Conservation (phyloP, 1,284 basidiomycete genomes). For the Austroboletus niveus region DNA sequence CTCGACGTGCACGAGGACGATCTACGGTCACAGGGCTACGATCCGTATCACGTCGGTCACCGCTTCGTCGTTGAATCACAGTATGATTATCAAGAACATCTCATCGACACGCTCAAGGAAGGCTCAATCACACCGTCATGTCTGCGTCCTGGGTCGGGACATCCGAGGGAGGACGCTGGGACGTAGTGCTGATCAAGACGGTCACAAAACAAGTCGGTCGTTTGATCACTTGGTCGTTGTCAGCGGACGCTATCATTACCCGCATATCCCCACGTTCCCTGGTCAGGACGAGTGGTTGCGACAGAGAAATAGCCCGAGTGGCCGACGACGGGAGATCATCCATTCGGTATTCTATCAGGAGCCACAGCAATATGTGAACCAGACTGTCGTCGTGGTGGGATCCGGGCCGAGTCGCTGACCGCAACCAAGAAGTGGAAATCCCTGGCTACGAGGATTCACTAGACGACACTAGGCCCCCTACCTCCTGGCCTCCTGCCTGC, state of each 20-base stretch:
- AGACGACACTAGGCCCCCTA: too few species aligned
- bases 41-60: constrained; percentile 53
- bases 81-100: constrained; percentile 48
- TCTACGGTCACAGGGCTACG: constrained; percentile 39
- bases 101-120: constrained; percentile 45
- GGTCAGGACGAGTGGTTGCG: constrained; percentile 50
- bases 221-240: constrained; percentile 57
- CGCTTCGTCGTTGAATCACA: constrained; percentile 39
- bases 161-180: constrained; percentile 42
- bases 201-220: constrained; percentile 12
- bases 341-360: constrained; percentile 57
- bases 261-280: constrained; percentile 42
- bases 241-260: constrained; percentile 50
- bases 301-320: constrained; percentile 21
- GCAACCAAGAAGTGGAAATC: too few species aligned
- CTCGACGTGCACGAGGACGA: constrained; percentile 42
- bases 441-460: too few species aligned
- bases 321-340: constrained; percentile 37
- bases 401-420: constrained; percentile 40
- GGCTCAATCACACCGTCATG: constrained; percentile 45
- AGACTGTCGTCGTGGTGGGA: constrained; percentile 51
- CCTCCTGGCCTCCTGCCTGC: too few species aligned
- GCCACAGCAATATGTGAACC: constrained; percentile 42
- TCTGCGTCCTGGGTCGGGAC: constrained; percentile 46
- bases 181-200: constrained; percentile 31